Evolutionary conservation across 2,329 filamentous ascomycete genomes (phyloP), one percentile per base, ranked within the genome.

Genomic region (Pseudogymnoascus sp.): DNA sequence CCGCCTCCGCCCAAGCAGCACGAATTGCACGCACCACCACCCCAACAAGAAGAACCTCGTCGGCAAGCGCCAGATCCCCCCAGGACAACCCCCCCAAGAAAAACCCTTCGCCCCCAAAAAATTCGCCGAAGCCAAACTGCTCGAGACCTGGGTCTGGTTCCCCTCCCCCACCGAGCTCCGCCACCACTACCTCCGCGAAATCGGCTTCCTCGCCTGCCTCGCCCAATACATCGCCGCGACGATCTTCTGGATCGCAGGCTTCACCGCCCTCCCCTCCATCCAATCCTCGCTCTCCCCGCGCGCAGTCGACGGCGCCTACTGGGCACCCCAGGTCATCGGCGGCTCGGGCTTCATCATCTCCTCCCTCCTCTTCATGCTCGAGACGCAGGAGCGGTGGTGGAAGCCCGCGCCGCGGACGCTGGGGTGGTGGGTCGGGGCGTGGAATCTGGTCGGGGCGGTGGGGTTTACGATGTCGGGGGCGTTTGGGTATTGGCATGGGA

Each of bases 371-470:
- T 89, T 88, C 73, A 88, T 88, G 80, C 69, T 89, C 6, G 87
- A 89, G 72, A 87, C 85, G 2, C 86, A 89, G 72, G 71, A 78
- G 42, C 80, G 77, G 53, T 89, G 87, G 86, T 89, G 83, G 68
- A 74, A 77, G 11, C 86, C 87, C 0, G 83, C 84, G 0, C 77
- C 76, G 3, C 70, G 73, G 2, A 76, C 84, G 0, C 76, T 89
- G 1, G 86, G 86, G 3, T 89, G 86, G 87, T 84, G 89, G 71
- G 82, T 89, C 67, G 86, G 84, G 0, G 72, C 82, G 7, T 89
- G 85, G 84, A 89, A 89, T 68, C 72, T 87, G 1, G 75, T 89
- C 18, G 87, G 87, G 0, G 81, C 82, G 1, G 69, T 88, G 23
- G 86, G 86, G 0, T 89, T 88, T 70, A 87, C 83, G 4, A 75